These are phyloP conservation scores for Linanthus parryae DNA, from an alignment of 148 eudicot genomes.

Conservation along the genomic window DNA sequence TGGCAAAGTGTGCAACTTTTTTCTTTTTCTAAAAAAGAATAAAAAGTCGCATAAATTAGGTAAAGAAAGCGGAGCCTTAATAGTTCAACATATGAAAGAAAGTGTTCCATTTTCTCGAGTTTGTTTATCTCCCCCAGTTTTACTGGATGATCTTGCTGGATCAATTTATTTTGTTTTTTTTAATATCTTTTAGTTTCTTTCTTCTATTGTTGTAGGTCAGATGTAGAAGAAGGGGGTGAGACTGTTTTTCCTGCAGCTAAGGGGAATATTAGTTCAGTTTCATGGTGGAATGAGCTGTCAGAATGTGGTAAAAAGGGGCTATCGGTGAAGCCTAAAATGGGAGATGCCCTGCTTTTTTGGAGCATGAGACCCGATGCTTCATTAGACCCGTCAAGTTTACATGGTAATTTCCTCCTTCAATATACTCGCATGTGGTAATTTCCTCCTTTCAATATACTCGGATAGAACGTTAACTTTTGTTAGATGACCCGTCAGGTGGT, in stretches of 20 bases:
- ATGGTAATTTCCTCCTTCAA: constrained; percentile 33
- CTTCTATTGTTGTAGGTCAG: constrained; percentile 40
- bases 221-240: constrained; percentile 86
- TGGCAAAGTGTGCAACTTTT: too few species aligned
- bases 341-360: constrained; percentile 80
- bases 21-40: too few species aligned
- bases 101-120: too few species aligned
- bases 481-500: constrained; percentile 37
- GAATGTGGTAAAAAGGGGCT: constrained; percentile 68
- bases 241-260: constrained; percentile 59
- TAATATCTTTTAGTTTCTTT: background rate
- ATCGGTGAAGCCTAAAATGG: constrained; percentile 61
- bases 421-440: background rate
- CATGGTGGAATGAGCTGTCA: constrained; percentile 60
- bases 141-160: too few species aligned
- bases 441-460: background rate
- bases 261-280: constrained; percentile 47
- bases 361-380: constrained; percentile 74
- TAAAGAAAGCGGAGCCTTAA: too few species aligned
- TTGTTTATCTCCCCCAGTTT: too few species aligned
- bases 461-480: background rate
- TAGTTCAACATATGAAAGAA: too few species aligned
- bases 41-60: too few species aligned
- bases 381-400: constrained; percentile 64
- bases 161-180: background rate